phyloP scores from a whole-genome alignment of 257 asterid genomes.

The Paulownia fortunei region DNA sequence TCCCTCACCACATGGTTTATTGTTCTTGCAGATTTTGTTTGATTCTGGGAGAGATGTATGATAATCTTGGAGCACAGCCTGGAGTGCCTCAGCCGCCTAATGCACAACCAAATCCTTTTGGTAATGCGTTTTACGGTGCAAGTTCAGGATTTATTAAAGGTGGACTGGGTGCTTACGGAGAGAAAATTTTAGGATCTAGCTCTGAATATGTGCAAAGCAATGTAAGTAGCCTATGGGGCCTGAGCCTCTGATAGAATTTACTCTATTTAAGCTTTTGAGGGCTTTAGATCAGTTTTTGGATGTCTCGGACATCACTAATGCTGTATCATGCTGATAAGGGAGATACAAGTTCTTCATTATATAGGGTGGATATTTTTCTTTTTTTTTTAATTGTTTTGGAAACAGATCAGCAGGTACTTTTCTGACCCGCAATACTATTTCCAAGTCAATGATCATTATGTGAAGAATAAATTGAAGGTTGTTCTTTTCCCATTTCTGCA shows the following conservation, averaged over 20 bases:
- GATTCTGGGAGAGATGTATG: slow-evolving; percentile 44
- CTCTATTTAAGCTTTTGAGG: neutral
- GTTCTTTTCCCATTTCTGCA: slow-evolving; percentile 64
- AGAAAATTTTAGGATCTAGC: slow-evolving; percentile 59
- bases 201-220: slow-evolving; percentile 71
- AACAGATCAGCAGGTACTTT: slow-evolving; percentile 66
- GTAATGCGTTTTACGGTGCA: slow-evolving; percentile 51
- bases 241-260: neutral
- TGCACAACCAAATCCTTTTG: slow-evolving; percentile 51
- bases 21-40: slow-evolving; percentile 25
- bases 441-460: slow-evolving; percentile 67
- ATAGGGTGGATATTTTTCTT: neutral
- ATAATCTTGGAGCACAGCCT: slow-evolving; percentile 50
- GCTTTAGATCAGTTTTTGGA: neutral
- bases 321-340: neutral
- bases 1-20: neutral
- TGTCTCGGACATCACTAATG: neutral
- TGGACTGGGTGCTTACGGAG: slow-evolving; percentile 66
- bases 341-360: neutral
- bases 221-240: slow-evolving; percentile 37
- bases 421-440: slow-evolving; percentile 70
- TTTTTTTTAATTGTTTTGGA: slow-evolving; percentile 13
- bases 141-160: slow-evolving; percentile 61
- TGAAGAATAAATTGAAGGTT: slow-evolving; percentile 62
- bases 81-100: slow-evolving; percentile 48